These are phyloP conservation scores for Lunularia cruciata DNA, from an alignment of 225 moss, liverwort and hornwort species.

Conservation along the genomic window DNA sequence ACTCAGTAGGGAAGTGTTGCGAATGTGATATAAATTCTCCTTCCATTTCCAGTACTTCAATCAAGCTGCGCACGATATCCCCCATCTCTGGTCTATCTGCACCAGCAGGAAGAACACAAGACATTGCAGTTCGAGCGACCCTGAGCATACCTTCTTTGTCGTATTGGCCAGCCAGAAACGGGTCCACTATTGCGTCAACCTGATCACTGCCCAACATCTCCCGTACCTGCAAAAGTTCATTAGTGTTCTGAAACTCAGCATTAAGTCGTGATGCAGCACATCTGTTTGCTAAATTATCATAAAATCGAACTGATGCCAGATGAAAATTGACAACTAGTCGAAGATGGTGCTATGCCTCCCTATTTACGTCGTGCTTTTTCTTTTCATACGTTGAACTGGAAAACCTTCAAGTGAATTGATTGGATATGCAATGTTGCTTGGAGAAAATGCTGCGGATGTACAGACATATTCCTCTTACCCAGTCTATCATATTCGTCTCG, in stretches of 20 bases:
- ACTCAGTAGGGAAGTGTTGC: too few relatives aligned
- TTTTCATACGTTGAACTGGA: too few relatives aligned
- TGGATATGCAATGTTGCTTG: too few relatives aligned
- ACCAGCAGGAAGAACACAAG: background rate
- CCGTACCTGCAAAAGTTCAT: conserved; percentile 5
- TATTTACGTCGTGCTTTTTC: too few relatives aligned
- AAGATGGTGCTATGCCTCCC: too few relatives aligned
- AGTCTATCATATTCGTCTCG: background rate
- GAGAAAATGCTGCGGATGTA: too few relatives aligned
- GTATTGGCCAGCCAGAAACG: background rate
- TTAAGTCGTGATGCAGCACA: too few relatives aligned
- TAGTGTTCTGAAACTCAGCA: background rate
- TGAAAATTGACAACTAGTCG: too few relatives aligned
- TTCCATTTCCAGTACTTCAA: conserved; percentile 11
- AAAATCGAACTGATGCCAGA: too few relatives aligned
- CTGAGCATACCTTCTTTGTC: background rate
- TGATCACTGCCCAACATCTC: background rate
- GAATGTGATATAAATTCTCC: background rate
- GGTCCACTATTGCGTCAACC: conserved; percentile 15
- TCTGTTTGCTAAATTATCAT: too few relatives aligned
- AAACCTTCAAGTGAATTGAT: too few relatives aligned
- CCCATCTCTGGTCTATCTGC: conserved; percentile 13
- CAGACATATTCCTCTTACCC: conserved; percentile 4
- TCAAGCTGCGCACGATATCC: background rate
- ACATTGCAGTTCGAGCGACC: background rate